These are phyloP conservation scores for Daldinia concentrica DNA, from an alignment of 495 filamentous ascomycete genomes.

Conservation along the genomic window DNA sequence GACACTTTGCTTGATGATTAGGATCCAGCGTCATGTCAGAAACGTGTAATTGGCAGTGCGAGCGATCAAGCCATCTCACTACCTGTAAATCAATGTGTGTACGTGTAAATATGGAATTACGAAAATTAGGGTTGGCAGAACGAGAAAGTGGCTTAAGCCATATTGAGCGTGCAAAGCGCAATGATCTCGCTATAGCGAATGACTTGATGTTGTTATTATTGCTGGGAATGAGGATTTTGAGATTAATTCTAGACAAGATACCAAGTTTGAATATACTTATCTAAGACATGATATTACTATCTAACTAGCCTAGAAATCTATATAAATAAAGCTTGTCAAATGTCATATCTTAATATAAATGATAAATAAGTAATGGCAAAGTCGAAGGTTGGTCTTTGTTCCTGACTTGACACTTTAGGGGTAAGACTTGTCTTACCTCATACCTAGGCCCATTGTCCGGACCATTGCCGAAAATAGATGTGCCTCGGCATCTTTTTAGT, in stretches of 20 bases:
- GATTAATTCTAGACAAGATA: not conserved
- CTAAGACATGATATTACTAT: not conserved
- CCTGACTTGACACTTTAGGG: not conserved
- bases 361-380: too few species aligned
- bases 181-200: not conserved
- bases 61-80: not conserved
- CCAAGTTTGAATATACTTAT: not conserved
- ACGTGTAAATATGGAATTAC: not conserved
- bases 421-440: not conserved
- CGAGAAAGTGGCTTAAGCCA: not conserved
- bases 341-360: not conserved
- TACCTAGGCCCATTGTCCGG: not conserved
- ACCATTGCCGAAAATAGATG: conserved; percentile 17
- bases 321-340: too few species aligned
- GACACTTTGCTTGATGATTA: not conserved
- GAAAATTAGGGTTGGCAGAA: not conserved
- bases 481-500: conserved; percentile 37
- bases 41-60: not conserved
- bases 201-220: not conserved
- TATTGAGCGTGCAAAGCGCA: not conserved
- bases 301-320: not conserved
- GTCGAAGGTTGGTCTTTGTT: not conserved
- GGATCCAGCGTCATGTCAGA: conserved; percentile 4
- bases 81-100: not conserved
- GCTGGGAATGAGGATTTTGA: too few species aligned